Base-by-base conservation (phyloP, 1,284 basidiomycete species). In the Pisolithus thermaeus region DNA sequence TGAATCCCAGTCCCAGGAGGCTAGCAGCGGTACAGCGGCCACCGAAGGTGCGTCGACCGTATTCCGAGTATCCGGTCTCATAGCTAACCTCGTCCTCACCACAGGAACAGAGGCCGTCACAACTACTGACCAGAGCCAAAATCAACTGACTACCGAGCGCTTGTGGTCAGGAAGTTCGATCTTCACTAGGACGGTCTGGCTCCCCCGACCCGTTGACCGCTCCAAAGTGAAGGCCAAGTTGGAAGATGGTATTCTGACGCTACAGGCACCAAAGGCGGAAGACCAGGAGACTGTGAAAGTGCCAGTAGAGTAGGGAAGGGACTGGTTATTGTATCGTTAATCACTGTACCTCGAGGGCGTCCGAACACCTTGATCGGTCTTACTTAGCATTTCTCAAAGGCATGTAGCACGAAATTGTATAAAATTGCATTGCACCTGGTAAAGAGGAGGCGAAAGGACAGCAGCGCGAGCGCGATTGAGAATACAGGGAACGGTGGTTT, bases 151-250 rank as follows among this genome's bases (percentile, higher is more conserved):
- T 2, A 68, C 75, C 3, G 84, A 88, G 61, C 78, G 84, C 35
- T 69, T 74, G 22, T 81, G 81, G 60, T 73, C 77, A 12, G 72
- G 77, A 30, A 74, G 75, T 37, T 68, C 78, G 11, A 55, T 73
- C 5, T 90, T 89, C 64, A 76, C 77, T 18, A 77, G 84, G 44
- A 89, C 83, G 0, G 75, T 90, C 23, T 83, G 81, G 77, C 73
- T 90, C 25, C 84, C 87, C 36, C 75, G 74, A 4, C 74, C 80
- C 4, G 74, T 87, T 0, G 82, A 89, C 59, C 68, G 71, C 39
- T 71, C 70, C 40, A 76, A 74, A 53, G 81, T 89, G 18, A 69
- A 72, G 1, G 87, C 87, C 9, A 84, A 81, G 59, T 69, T 90
- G 54, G 69, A 74, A 32, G 81, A 90, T 52, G 88, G 87, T 8